Conservation (phyloP, 495 filamentous ascomycete species). For the Chaetomium fimeti region DNA sequence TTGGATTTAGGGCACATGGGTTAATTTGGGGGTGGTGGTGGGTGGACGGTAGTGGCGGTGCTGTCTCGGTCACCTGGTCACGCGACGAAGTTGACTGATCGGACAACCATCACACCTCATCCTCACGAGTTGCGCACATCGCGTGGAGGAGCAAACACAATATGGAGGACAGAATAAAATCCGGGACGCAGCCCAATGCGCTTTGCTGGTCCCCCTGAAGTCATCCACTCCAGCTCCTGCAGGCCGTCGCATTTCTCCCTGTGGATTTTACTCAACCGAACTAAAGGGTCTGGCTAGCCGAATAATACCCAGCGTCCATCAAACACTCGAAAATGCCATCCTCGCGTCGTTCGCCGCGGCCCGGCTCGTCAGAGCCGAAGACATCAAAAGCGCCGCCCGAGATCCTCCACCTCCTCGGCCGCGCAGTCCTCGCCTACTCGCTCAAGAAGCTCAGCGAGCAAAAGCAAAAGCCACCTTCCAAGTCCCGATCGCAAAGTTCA, state of each 20-base stretch:
- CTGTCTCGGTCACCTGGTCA: slow-evolving; percentile 21
- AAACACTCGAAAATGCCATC: background rate
- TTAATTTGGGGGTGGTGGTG: background rate
- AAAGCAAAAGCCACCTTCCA: background rate
- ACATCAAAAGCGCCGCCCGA: slow-evolving; percentile 19
- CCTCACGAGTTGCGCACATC: slow-evolving; percentile 8
- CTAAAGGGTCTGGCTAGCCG: background rate
- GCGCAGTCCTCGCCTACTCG: slow-evolving; percentile 30
- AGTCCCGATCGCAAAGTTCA: slow-evolving; percentile 2
- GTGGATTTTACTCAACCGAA: background rate
- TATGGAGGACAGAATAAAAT: background rate
- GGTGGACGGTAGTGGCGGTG: slow-evolving; percentile 15
- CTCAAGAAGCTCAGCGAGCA: slow-evolving; percentile 25
- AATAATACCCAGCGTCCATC: background rate
- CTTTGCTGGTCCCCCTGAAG: background rate
- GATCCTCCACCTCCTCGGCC: slow-evolving; percentile 29
- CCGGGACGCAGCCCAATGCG: background rate
- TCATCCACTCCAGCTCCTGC: background rate
- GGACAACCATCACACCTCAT: slow-evolving; percentile 15
- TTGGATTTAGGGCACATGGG: background rate
- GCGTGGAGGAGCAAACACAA: background rate
- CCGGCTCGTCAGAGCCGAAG: background rate
- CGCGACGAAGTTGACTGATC: slow-evolving; percentile 19
- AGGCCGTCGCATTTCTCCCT: background rate
- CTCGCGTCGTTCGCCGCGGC: slow-evolving; percentile 7